Base-by-base conservation (phyloP, 164 flowering plant species). In the Dillenia suffruticosa region DNA sequence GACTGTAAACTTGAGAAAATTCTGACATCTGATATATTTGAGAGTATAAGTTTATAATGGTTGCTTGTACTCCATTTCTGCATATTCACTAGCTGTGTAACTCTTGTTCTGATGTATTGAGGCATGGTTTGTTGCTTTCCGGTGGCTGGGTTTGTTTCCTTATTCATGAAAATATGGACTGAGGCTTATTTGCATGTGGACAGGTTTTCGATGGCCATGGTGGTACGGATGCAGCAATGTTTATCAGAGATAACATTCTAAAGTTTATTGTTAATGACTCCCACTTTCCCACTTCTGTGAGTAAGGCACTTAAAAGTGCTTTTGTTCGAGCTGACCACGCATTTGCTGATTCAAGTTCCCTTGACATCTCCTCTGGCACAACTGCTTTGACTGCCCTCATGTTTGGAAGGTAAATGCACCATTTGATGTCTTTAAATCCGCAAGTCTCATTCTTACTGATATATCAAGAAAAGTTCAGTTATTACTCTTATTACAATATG, bases 161-260 rank as follows among this genome's bases (percentile, higher is more conserved):
- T 7, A 5, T 5, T 32, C 40, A 32, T 32, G 40, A 32, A 32
- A 32, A 32, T 9, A 47, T 44, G 24, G 58, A 48, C 56, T 68
- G 53, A 65, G 57, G 49, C 57, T 58, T 15, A 24, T 40, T 64
- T 17, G 51, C 64, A 15, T 71, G 22, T 69, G 59, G 46, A 52
- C 80, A 93, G 98, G 96, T 93, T 10, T 90, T 93, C 81, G 97
- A 93, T 81, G 98, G 98, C 15, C 98, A 93, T 77, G 94, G 96
- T 46, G 98, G 97, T 59, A 77, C 75, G 17, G 96, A 93, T 79
- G 97, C 96, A 3, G 96, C 97, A 57, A 63, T 68, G 22, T 93
- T 84, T 70, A 64, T 86, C 46, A 72, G 81, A 51, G 78, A 76
- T 46, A 83, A 89, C 74, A 79, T 90, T 59, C 92, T 90, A 13